Evolutionary conservation across 331 rosid genomes (phyloP).

Genomic region (Pyrus hybrid): DNA sequence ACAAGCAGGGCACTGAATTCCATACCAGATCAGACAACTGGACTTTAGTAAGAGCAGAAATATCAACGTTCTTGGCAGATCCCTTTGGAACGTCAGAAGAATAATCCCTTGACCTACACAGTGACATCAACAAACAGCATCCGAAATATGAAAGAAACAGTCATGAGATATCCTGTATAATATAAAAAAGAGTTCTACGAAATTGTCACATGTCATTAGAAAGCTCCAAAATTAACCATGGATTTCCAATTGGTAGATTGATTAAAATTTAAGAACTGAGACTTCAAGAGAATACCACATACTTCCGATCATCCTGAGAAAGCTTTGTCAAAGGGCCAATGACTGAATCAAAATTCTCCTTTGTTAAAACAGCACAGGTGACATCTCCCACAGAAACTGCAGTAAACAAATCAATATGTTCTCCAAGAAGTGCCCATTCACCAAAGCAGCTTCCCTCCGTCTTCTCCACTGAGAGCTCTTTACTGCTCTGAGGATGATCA

Average conservation of each 20-base stretch:
- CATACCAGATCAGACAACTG: conserved; percentile 86
- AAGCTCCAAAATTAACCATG: neutral
- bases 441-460: conserved; percentile 94
- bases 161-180: neutral
- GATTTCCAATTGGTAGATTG: neutral
- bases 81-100: conserved; percentile 37
- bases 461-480: conserved; percentile 65
- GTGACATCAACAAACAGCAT: conserved; percentile 10
- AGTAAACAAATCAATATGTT: conserved; percentile 53
- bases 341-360: conserved; percentile 81
- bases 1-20: neutral
- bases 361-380: conserved; percentile 71
- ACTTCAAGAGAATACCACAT: conserved; percentile 17
- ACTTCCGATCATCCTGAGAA: conserved; percentile 71
- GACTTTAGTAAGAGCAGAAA: conserved; percentile 48
- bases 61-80: conserved; percentile 34
- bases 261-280: neutral
- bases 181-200: neutral
- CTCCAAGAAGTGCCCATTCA: conserved; percentile 92
- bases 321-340: conserved; percentile 72
- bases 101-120: conserved; percentile 42
- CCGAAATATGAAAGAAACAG: conserved; percentile 18
- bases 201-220: neutral
- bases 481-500: conserved; percentile 27
- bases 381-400: conserved; percentile 85